A percentile compares a stretch with the other conserved stretches of the same genome.
phyloP scores from a whole-genome alignment of 192 early-diverging fungal species.

The Mortierella claussenii region DNA sequence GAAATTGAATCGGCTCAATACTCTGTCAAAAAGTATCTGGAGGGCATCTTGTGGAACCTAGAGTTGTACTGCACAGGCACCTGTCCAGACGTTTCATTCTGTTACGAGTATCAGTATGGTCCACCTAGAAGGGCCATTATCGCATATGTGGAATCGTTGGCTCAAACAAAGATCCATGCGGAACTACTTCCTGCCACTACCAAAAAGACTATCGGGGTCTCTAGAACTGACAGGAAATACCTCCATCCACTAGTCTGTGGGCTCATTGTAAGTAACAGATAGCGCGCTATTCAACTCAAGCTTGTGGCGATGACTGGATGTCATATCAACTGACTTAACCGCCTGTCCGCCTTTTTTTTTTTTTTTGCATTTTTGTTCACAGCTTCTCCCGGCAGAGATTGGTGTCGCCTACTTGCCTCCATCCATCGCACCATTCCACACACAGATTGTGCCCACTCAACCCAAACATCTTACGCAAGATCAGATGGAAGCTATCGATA shows the following conservation, averaged over 20 bases:
- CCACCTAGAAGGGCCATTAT: conserved; percentile 34
- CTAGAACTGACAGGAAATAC: conserved; percentile 15
- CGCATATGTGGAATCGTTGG: conserved; percentile 9
- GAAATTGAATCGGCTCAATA: conserved; percentile 2
- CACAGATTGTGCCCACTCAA: conserved; percentile 4
- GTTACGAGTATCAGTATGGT: conserved; percentile 16
- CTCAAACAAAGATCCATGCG: background rate
- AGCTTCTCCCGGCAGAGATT: conserved; percentile 20
- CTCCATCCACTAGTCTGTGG: conserved; percentile 47
- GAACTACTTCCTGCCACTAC: conserved; percentile 12
- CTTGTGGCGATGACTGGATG: background rate
- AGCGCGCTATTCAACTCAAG: background rate
- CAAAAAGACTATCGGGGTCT: background rate
- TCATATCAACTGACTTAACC: background rate
- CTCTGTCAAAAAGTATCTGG: conserved; percentile 31
- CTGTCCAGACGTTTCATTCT: conserved; percentile 43
- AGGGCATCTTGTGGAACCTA: conserved; percentile 48
- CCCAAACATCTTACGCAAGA: conserved; percentile 17
- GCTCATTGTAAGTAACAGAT: conserved; percentile 36
- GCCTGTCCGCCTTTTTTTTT: background rate
- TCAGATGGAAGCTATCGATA: conserved; percentile 28
- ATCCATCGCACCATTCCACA: conserved; percentile 21
- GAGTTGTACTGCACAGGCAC: conserved; percentile 52
- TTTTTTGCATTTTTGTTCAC: background rate
- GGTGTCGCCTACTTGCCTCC: conserved; percentile 21